phyloP scores from a whole-genome alignment of 23 red algal species.

The Gracilaria vermiculophylla region DNA sequence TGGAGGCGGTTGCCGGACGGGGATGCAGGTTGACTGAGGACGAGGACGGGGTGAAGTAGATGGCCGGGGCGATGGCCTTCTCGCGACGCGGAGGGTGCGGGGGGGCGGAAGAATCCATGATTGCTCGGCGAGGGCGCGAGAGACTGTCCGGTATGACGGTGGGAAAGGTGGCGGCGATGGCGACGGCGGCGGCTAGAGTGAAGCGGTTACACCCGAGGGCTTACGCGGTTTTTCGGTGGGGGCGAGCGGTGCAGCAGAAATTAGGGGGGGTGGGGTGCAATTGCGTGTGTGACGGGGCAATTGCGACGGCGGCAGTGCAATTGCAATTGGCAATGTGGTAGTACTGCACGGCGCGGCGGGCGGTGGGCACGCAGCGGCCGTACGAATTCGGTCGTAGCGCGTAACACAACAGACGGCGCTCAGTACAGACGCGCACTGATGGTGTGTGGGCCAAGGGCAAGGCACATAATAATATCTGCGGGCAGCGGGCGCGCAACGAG shows the following conservation, averaged over 20 bases:
- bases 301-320: neutral
- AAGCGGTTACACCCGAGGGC: too few species aligned
- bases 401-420: too few species aligned
- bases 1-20: neutral
- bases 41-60: constrained; percentile 58
- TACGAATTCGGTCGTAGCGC: too few species aligned
- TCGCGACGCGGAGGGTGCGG: constrained; percentile 13
- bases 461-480: too few species aligned
- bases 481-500: too few species aligned
- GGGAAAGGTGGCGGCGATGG: neutral
- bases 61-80: constrained; percentile 18
- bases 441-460: too few species aligned
- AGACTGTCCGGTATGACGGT: neutral
- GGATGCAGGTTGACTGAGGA: neutral
- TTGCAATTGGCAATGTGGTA: neutral
- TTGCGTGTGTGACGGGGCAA: neutral
- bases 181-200: neutral
- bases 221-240: too few species aligned
- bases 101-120: neutral
- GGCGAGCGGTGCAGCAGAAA: too few species aligned
- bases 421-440: too few species aligned
- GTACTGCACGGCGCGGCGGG: too few species aligned
- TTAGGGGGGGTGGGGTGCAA: too few species aligned
- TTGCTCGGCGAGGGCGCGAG: neutral
- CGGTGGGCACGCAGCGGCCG: too few species aligned